Conservation (phyloP, 176 grass and related monocot genomes). For the Dactylis glomerata region DNA sequence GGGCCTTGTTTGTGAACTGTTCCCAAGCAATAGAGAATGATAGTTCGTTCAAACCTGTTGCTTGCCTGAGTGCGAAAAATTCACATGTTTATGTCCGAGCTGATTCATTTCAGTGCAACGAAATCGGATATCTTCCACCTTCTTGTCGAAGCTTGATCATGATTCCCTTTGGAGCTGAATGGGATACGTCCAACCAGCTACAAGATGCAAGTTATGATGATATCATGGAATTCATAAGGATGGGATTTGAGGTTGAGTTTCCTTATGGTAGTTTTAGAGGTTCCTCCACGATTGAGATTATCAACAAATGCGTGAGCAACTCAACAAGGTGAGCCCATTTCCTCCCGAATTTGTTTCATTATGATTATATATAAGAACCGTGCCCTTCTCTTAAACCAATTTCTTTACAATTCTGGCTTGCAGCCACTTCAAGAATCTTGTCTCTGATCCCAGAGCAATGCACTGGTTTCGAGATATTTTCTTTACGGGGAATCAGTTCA, state of each 20-base stretch:
- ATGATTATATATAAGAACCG: neutral
- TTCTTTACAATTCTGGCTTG: neutral
- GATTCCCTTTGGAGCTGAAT: neutral
- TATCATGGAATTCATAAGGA: neutral
- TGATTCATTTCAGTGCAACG: accelerated
- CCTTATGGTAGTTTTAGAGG: neutral
- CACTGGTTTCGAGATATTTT: neutral
- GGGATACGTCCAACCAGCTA: neutral
- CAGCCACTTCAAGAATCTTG: neutral
- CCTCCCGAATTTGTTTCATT: neutral
- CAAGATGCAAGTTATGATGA: neutral
- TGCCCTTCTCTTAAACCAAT: neutral
- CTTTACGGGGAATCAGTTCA: neutral
- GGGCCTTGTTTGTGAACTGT: conserved; percentile 26
- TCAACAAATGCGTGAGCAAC: neutral
- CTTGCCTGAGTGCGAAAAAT: conserved; percentile 11
- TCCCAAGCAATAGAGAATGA: neutral
- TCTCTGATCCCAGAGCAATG: neutral
- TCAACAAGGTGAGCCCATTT: neutral
- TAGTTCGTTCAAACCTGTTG: neutral
- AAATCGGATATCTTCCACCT: neutral
- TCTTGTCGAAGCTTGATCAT: neutral
- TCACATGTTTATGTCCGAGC: conserved; percentile 34
- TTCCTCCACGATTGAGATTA: neutral
- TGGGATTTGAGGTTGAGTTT: neutral